phyloP scores from a whole-genome alignment of 2,329 filamentous ascomycete species.

The Penicillium sp. region DNA sequence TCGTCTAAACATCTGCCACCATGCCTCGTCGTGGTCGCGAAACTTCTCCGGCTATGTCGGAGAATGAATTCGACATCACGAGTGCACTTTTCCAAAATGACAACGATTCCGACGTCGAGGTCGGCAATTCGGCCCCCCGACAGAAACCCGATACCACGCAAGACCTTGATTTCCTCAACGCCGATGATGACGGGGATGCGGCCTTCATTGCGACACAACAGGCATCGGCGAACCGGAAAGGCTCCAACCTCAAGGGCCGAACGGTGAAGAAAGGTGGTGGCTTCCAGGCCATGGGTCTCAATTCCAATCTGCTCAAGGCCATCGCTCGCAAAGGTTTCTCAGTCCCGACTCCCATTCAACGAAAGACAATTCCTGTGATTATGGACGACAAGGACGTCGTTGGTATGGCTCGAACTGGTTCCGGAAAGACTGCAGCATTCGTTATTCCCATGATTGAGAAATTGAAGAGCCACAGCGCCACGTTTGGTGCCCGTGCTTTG shows the following conservation, averaged over 20 bases:
- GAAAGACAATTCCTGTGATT: conserved; percentile 92
- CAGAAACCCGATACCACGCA: conserved; percentile 41
- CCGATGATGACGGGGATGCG: conserved; percentile 70
- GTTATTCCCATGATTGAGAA: conserved; percentile 98
- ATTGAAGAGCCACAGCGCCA: conserved; percentile 83
- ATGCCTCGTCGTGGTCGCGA: conserved; percentile 71
- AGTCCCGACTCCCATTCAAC: conserved; percentile 95
- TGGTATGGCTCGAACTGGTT: conserved; percentile 98
- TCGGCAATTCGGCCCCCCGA: conserved; percentile 56
- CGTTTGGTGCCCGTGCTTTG: conserved; percentile 83
- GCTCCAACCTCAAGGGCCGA: conserved; percentile 79
- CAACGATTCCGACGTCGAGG: conserved; percentile 54
- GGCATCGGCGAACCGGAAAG: conserved; percentile 85
- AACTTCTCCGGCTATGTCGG: conserved; percentile 81
- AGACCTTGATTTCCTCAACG: conserved; percentile 63
- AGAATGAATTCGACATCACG: conserved; percentile 90
- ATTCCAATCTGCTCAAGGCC: conserved; percentile 81
- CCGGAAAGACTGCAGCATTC: conserved; percentile 97
- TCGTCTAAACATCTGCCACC: conserved; percentile 23
- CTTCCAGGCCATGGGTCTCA: conserved; percentile 94
- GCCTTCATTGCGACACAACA: conserved; percentile 90
- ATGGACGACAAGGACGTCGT: conserved; percentile 94
- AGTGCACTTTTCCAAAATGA: conserved; percentile 72
- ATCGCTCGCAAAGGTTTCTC: conserved; percentile 94
- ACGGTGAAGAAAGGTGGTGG: conserved; percentile 94